Conservation (phyloP, 2,329 filamentous ascomycete genomes). For the Cladosporium sp. region DNA sequence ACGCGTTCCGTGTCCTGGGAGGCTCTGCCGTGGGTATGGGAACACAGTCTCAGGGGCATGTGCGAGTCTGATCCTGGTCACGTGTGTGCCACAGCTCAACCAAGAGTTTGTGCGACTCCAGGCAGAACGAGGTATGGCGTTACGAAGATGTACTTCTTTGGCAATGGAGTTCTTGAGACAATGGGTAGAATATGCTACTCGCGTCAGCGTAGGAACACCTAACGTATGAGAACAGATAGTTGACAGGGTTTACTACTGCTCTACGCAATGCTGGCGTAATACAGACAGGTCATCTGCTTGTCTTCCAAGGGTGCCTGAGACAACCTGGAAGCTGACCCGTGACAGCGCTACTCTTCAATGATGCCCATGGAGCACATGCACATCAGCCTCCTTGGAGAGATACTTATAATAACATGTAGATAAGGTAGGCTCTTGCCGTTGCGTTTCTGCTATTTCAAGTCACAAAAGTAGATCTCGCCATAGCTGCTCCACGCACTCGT, state of each 20-base stretch:
- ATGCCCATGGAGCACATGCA: neutral
- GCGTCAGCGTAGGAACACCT: neutral
- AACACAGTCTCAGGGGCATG: constrained; percentile 20
- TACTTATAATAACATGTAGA: neutral
- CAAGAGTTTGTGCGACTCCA: neutral
- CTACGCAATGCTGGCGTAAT: constrained; percentile 14
- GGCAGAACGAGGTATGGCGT: neutral
- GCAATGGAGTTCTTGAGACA: neutral
- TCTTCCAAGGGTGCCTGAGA: constrained; percentile 10
- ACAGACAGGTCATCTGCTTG: constrained; percentile 11
- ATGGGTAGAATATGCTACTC: neutral
- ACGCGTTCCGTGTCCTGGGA: neutral
- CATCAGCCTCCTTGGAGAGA: neutral
- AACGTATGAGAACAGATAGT: neutral
- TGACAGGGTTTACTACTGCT: neutral
- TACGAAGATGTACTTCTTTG: neutral
- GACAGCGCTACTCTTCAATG: neutral
- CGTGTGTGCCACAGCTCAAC: constrained; percentile 9
- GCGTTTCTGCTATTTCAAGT: neutral
- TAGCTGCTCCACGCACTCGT: neutral
- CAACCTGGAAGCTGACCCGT: constrained; percentile 3
- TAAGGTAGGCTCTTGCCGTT: neutral
- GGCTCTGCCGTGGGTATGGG: constrained; percentile 17
- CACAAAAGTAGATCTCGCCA: neutral
- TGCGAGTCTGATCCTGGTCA: constrained; percentile 15